Evolutionary conservation across 2,329 filamentous ascomycete genomes (phyloP).

Genomic region (Eurotiales sp.): DNA sequence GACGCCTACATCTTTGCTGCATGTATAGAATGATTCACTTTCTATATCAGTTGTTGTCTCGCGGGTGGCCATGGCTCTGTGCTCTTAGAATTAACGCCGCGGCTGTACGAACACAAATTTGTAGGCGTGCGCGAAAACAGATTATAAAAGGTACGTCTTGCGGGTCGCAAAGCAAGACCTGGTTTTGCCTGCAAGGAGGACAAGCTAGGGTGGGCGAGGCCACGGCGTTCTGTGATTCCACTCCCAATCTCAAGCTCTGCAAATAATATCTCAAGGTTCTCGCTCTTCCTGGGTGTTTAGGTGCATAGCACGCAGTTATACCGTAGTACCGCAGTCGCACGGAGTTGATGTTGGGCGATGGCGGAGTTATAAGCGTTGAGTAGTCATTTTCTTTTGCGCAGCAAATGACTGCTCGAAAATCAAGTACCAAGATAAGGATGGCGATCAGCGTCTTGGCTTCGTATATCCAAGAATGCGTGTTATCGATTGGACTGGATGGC

Average conservation of each 20-base stretch:
- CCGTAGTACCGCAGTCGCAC: too few relatives aligned
- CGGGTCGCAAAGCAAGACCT: neutral
- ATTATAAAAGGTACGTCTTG: neutral
- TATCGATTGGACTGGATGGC: too few relatives aligned
- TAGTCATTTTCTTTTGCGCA: too few relatives aligned
- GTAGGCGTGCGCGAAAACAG: neutral
- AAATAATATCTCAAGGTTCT: neutral
- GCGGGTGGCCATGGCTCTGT: constrained; percentile 4
- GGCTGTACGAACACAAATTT: too few relatives aligned
- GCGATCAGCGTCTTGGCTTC: constrained; percentile 4
- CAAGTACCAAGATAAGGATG: constrained; percentile 3
- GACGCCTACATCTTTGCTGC: constrained; percentile 4
- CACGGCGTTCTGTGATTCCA: neutral
- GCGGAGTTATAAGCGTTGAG: too few relatives aligned
- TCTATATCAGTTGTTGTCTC: constrained; percentile 8
- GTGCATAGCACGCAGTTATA: too few relatives aligned
- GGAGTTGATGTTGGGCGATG: too few relatives aligned
- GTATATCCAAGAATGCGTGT: too few relatives aligned
- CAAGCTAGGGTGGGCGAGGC: too few relatives aligned
- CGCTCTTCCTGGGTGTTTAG: too few relatives aligned
- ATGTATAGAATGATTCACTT: constrained; percentile 3
- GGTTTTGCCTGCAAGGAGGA: neutral
- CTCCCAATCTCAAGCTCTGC: neutral
- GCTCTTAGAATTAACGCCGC: too few relatives aligned
- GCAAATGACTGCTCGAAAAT: too few relatives aligned